A percentile compares a stretch with the other conserved stretches of the same genome.
Evolutionary conservation across 108 stramenopile species (phyloP).

Genomic region (Discostella stelligeroides): DNA sequence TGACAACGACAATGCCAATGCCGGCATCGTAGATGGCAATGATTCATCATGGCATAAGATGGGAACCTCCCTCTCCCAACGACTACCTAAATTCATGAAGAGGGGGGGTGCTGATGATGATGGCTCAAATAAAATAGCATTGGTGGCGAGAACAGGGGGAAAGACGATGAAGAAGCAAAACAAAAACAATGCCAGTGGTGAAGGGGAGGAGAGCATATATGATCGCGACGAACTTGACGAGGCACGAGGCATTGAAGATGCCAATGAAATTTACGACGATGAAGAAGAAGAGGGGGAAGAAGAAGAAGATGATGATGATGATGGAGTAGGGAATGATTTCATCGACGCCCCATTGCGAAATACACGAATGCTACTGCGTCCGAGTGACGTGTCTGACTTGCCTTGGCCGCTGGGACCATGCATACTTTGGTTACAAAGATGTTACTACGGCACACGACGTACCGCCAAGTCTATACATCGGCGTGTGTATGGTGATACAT

Average conservation of each 20-base stretch:
- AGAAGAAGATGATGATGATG: conserved; percentile 44
- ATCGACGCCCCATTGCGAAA: conserved; percentile 62
- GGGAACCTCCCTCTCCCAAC: conserved; percentile 35
- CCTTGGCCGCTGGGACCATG: conserved; percentile 43
- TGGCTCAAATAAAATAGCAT: conserved; percentile 18
- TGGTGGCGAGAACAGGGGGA: conserved; percentile 24
- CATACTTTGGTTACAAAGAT: conserved; percentile 41
- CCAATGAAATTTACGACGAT: conserved; percentile 31
- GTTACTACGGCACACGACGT: conserved; percentile 40
- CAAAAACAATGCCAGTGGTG: conserved; percentile 7
- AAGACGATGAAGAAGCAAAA: conserved; percentile 14
- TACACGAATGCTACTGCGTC: conserved; percentile 24
- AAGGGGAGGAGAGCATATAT: conserved; percentile 35
- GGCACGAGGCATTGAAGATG: conserved; percentile 21
- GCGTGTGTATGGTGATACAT: conserved; percentile 86
- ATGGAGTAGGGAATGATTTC: conserved; percentile 57
- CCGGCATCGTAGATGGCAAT: conserved; percentile 20
- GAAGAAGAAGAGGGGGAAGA: conserved; percentile 49
- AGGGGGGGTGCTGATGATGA: conserved; percentile 14
- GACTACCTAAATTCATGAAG: conserved; percentile 22
- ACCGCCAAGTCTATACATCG: conserved; percentile 59
- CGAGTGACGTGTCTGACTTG: conserved; percentile 50
- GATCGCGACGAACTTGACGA: conserved; percentile 46
- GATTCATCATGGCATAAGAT: conserved; percentile 49
- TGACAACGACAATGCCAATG: conserved; percentile 16